These are phyloP conservation scores for Cronartium ribicola DNA, from an alignment of 1,284 basidiomycete species.

Conservation along the genomic window DNA sequence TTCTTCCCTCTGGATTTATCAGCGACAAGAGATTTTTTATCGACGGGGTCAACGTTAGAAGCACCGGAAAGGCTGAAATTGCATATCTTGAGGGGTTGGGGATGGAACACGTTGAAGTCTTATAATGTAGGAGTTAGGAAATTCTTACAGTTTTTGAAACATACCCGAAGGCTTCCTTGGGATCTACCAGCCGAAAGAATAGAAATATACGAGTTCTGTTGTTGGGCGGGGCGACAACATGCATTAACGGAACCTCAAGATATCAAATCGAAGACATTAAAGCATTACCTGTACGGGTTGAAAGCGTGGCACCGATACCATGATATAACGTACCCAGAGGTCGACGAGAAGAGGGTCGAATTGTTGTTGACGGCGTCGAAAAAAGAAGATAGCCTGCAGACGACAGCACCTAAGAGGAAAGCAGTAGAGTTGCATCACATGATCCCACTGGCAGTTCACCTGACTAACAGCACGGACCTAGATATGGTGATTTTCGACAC, in stretches of 20 bases:
- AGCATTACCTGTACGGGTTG: background rate
- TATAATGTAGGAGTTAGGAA: no score
- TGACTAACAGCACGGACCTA: background rate
- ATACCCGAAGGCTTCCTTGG: no score
- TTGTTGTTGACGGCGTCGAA: background rate
- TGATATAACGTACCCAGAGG: background rate
- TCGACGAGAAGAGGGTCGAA: background rate
- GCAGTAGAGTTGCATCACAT: background rate
- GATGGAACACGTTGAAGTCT: no score
- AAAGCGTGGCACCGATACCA: slow-evolving; percentile 21
- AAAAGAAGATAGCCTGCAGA: background rate
- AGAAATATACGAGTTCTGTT: slow-evolving; percentile 3
- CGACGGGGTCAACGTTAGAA: no score
- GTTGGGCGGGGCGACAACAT: background rate
- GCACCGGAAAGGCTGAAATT: no score
- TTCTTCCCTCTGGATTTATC: no score
- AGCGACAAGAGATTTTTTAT: no score
- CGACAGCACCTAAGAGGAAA: background rate
- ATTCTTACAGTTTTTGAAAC: no score
- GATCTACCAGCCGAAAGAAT: no score
- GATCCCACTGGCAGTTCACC: background rate
- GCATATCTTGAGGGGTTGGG: no score
- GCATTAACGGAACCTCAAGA: background rate
- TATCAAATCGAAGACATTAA: background rate
- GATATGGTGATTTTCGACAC: background rate